These are phyloP conservation scores for Daedaleopsis sinensis DNA, from an alignment of 768 basidiomycete genomes.

Conservation along the genomic window DNA sequence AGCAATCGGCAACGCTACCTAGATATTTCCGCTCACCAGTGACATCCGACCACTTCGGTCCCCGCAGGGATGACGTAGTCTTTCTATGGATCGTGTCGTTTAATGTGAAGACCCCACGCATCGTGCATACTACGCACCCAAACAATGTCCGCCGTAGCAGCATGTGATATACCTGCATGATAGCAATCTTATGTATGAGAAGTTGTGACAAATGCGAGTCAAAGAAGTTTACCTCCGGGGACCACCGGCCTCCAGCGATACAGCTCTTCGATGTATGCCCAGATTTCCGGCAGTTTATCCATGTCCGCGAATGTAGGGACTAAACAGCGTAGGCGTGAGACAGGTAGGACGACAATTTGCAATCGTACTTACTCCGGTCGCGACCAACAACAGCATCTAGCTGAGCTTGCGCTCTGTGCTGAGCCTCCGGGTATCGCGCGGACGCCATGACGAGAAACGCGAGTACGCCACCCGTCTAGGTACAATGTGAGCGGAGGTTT, in stretches of 20 bases:
- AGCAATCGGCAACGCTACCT: background rate
- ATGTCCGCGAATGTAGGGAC: slow-evolving; percentile 47
- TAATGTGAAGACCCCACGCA: background rate
- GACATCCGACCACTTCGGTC: slow-evolving; percentile 40
- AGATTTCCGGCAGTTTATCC: slow-evolving; percentile 38
- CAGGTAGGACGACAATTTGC: too few relatives aligned
- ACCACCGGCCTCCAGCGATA: slow-evolving; percentile 46
- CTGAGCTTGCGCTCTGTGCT: slow-evolving; percentile 39
- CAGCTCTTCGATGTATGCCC: slow-evolving; percentile 45
- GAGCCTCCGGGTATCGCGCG: slow-evolving; percentile 37
- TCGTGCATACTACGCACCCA: slow-evolving; percentile 44
- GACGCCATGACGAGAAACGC: slow-evolving; percentile 39
- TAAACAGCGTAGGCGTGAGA: slow-evolving; percentile 6
- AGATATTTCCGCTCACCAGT: slow-evolving; percentile 33
- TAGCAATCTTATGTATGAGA: slow-evolving; percentile 13
- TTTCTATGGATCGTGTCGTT: slow-evolving; percentile 22
- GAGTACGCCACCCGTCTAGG: slow-evolving; percentile 35
- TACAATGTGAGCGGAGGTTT: background rate
- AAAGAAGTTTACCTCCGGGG: slow-evolving; percentile 29
- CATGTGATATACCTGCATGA: slow-evolving; percentile 60
- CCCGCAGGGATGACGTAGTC: slow-evolving; percentile 45
- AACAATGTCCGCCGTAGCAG: slow-evolving; percentile 62
- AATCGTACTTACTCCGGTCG: slow-evolving; percentile 32
- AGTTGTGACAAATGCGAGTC: background rate
- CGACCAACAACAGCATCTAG: slow-evolving; percentile 40